Conservation (phyloP, 768 basidiomycete genomes). For the Amanita fuliginea region DNA sequence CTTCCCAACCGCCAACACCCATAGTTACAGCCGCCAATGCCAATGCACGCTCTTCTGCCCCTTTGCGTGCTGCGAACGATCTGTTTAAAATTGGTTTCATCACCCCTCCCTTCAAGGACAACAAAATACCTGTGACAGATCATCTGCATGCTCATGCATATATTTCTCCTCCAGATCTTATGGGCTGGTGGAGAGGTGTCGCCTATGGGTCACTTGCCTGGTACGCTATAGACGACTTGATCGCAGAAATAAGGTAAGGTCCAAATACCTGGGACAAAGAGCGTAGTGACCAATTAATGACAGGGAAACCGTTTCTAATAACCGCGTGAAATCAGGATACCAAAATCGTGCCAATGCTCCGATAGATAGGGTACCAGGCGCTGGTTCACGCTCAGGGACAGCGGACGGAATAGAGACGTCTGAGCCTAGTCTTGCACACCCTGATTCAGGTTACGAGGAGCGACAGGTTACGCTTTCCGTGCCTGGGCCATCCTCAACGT, state of each 20-base stretch:
- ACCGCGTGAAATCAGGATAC: slow-evolving; percentile 74
- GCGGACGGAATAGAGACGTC: slow-evolving; percentile 58
- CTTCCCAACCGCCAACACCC: slow-evolving; percentile 24
- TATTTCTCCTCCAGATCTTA: slow-evolving; percentile 48
- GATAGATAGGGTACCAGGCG: slow-evolving; percentile 63
- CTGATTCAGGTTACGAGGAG: slow-evolving; percentile 32
- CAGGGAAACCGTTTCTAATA: slow-evolving; percentile 77
- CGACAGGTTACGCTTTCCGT: slow-evolving; percentile 20
- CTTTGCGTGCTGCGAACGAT: slow-evolving; percentile 18
- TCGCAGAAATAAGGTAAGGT: slow-evolving; percentile 66
- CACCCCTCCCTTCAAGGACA: slow-evolving; percentile 67
- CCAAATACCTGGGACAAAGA: background rate
- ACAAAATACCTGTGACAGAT: slow-evolving; percentile 69
- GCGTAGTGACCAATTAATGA: slow-evolving; percentile 5
- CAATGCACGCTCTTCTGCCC: slow-evolving; percentile 19
- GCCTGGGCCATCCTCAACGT: slow-evolving; percentile 13
- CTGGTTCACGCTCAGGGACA: slow-evolving; percentile 55
- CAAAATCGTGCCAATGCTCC: slow-evolving; percentile 45
- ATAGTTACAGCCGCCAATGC: slow-evolving; percentile 17
- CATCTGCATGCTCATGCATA: slow-evolving; percentile 74
- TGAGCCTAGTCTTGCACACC: slow-evolving; percentile 32
- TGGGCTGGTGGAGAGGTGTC: slow-evolving; percentile 65
- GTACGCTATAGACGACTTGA: slow-evolving; percentile 69
- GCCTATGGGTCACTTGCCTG: slow-evolving; percentile 61
- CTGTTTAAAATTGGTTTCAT: slow-evolving; percentile 66